Evolutionary conservation across 192 early-diverging fungal species (phyloP), one percentile per base, ranked within the genome.

Genomic region (Coemansia asiatica): DNA sequence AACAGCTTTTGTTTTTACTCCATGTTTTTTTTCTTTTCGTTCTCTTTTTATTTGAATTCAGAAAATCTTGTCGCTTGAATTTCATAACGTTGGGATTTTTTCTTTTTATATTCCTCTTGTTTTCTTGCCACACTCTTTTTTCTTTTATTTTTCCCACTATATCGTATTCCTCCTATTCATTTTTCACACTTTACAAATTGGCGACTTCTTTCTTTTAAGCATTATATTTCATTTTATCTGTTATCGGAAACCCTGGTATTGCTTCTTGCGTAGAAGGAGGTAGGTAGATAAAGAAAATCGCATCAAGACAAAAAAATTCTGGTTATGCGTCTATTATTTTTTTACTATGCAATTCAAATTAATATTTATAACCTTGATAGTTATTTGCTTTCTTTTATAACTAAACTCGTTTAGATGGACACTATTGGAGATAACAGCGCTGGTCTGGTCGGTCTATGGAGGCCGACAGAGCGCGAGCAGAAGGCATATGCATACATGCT

Each of bases 401-500:
- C 35, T 36, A 36, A 12, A 12, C 35, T 12, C 35, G 1, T 26
- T 25, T 18, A 10, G 2, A 79, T 79, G 76, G 71, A 73, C 10
- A 38, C 63, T 19, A 35, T 56, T 19, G 31, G 64, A 36, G 67
- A 68, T 13, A 65, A 28, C 61, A n/a, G 25, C 16, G 55, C 64
- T n/a, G 58, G 49, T 15, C 48, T 64, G 25, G 56, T 61, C 38
- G 72, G 69, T 28, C 58, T 61, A 25, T 84, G 83, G 83, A 82
- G 67, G 62, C 76, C 90, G 6, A 84, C 85, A 16, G 64, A 83
- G 22, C 84, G 85, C 59, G 91, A 93, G 68, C 81, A 84, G 66
- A 69, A 71, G 31, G 76, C 78, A 13, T 93, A 87, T 72, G 70
- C 81, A 12, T 67, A 90, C 55, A 61, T 90, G 29, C 90, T 89